Conservation (phyloP, 768 basidiomycete genomes). For the Suillus fuscotomentosus region DNA sequence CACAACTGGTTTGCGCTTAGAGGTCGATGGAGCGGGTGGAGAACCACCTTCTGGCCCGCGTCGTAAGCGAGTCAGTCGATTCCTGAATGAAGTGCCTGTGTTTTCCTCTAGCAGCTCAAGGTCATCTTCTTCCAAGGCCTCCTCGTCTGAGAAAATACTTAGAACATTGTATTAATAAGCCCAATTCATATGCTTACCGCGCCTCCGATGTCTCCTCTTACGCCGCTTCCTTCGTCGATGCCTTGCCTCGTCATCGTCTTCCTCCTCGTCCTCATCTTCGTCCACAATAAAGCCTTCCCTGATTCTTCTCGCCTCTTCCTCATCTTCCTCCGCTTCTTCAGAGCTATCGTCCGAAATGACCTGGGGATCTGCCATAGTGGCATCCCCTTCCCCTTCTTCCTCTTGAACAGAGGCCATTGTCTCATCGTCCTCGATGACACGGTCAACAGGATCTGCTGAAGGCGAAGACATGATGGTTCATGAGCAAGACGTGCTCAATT, state of each 20-base stretch:
- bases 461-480: conserved; percentile 56
- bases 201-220: conserved; percentile 61
- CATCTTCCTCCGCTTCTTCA: conserved; percentile 88
- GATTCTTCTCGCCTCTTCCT: conserved; percentile 78
- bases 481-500: conserved; percentile 16
- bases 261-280: conserved; percentile 81
- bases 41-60: conserved; percentile 74
- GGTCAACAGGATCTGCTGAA: conserved; percentile 34
- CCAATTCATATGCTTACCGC: conserved; percentile 35
- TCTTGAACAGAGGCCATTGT: conserved; percentile 53
- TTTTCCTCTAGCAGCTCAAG: conserved; percentile 84
- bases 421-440: conserved; percentile 47
- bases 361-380: conserved; percentile 43
- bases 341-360: conserved; percentile 75
- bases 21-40: conserved; percentile 59
- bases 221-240: conserved; percentile 62
- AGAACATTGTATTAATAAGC: conserved; percentile 12
- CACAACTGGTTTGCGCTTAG: conserved; percentile 55
- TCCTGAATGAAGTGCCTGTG: conserved; percentile 76
- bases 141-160: conserved; percentile 42
- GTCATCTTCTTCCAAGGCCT: conserved; percentile 82
- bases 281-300: conserved; percentile 92
- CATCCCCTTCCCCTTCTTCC: conserved; percentile 54
- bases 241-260: conserved; percentile 54
- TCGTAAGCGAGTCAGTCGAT: conserved; percentile 71